Conservation (phyloP, 495 filamentous ascomycete species). For the Baudoinia panamericana region DNA sequence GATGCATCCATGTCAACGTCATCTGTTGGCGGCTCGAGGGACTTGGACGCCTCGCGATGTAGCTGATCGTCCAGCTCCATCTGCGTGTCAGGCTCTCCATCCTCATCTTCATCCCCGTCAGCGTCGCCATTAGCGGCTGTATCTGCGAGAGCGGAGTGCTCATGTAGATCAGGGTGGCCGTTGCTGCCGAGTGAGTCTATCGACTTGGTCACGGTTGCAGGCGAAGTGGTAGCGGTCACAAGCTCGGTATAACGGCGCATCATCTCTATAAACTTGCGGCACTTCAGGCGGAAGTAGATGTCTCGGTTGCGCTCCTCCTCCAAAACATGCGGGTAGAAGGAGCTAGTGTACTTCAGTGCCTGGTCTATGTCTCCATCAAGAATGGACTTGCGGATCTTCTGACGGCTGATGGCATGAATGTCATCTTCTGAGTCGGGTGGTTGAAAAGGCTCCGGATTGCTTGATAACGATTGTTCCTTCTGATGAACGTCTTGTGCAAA, state of each 20-base stretch:
- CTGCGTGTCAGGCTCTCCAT: conserved; percentile 43
- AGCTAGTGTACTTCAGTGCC: conserved; percentile 66
- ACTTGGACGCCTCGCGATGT: conserved; percentile 24
- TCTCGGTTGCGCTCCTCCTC: conserved; percentile 55
- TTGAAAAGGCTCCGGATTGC: conserved; percentile 39
- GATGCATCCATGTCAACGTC: conserved; percentile 46
- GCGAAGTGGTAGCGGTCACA: conserved; percentile 30
- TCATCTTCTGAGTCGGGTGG: conserved; percentile 72
- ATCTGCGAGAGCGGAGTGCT: no score
- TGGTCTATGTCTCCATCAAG: conserved; percentile 88
- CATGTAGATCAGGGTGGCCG: conserved; percentile 19
- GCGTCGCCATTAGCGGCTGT: conserved; percentile 8
- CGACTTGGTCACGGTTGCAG: conserved; percentile 5
- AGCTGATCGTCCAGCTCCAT: conserved; percentile 71
- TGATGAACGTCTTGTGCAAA: conserved; percentile 67
- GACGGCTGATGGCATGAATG: conserved; percentile 71
- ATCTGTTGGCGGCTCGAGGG: conserved; percentile 25
- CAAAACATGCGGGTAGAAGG: conserved; percentile 69
- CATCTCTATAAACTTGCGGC: conserved; percentile 93
- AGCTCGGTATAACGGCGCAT: conserved; percentile 68
- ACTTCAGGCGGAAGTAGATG: conserved; percentile 80
- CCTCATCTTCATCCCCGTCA: conserved; percentile 5
- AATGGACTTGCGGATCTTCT: conserved; percentile 78
- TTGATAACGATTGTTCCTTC: conserved; percentile 39
- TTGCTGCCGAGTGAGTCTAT: conserved; percentile 19